phyloP scores from a whole-genome alignment of 345 rosid species.

The Dovyalis caffra region DNA sequence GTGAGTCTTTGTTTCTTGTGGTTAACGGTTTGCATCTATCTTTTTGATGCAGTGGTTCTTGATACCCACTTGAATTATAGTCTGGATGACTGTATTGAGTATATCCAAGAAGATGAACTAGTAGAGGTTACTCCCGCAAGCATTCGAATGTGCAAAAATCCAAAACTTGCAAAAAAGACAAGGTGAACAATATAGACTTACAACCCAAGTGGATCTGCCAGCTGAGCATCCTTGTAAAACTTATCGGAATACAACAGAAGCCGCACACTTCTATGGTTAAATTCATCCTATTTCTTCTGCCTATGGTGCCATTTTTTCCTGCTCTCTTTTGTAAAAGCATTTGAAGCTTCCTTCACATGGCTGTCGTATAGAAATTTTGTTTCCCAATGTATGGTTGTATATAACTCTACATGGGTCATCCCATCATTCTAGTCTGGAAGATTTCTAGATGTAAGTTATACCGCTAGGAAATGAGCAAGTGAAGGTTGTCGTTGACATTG shows the following conservation, averaged over 20 bases:
- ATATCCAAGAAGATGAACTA: constrained; percentile 93
- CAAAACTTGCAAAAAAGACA: constrained; percentile 59
- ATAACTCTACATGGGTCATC: background rate
- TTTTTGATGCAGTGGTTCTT: constrained; percentile 62
- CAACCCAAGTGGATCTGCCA: background rate
- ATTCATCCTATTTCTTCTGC: background rate
- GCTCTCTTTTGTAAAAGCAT: background rate
- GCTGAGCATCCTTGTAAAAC: background rate
- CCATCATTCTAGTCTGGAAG: background rate
- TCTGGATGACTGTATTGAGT: constrained; percentile 93
- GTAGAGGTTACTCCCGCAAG: constrained; percentile 93
- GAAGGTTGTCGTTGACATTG: background rate
- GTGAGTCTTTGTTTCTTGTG: too few species aligned
- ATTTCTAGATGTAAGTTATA: constrained; percentile 2
- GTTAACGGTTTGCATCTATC: background rate
- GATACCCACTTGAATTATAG: constrained; percentile 88
- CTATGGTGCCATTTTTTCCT: background rate
- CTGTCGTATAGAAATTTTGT: constrained; percentile 7
- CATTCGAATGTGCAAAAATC: constrained; percentile 89
- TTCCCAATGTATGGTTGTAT: background rate
- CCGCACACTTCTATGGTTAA: background rate
- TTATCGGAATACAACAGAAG: background rate
- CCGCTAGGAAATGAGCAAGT: constrained; percentile 3
- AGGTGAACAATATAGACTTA: constrained; percentile 29
- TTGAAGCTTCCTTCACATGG: background rate